Evolutionary conservation across 805 yeast genomes (phyloP).

Genomic region (Metschnikowia kofuensis): DNA sequence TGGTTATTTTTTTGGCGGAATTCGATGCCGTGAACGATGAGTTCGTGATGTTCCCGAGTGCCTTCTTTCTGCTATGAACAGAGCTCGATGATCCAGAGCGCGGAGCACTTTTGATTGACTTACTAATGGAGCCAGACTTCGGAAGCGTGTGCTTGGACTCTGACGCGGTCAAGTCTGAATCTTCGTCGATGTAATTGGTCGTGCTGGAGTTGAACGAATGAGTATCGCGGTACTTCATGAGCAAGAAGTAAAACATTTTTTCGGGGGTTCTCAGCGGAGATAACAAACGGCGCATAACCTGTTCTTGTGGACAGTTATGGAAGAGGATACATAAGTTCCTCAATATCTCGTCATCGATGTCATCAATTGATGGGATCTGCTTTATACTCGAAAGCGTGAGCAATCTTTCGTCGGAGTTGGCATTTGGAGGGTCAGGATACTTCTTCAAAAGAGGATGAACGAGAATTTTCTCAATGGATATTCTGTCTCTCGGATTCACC

Average conservation of each 20-base stretch:
- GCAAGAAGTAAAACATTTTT: conserved; percentile 74
- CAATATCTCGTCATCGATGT: conserved; percentile 70
- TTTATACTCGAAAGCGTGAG: conserved; percentile 22
- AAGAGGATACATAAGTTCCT: conserved; percentile 75
- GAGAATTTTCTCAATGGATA: conserved; percentile 71
- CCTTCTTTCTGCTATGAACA: conserved; percentile 22
- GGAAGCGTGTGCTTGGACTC: conserved; percentile 32
- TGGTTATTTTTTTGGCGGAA: conserved; percentile 33
- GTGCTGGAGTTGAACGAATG: conserved; percentile 36
- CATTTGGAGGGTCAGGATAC: conserved; percentile 45
- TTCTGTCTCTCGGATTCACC: conserved; percentile 78
- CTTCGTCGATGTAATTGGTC: conserved; percentile 25
- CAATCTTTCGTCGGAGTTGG: conserved; percentile 3
- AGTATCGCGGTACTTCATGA: conserved; percentile 70
- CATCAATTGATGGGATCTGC: conserved; percentile 23
- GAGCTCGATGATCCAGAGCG: conserved; percentile 22
- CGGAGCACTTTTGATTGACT: conserved; percentile 26
- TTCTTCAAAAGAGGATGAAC: conserved; percentile 79
- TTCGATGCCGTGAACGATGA: conserved; percentile 37
- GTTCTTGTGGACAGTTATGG: conserved; percentile 66
- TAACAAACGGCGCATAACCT: conserved; percentile 51
- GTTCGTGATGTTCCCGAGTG: conserved; percentile 34
- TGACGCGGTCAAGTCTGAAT: conserved; percentile 22
- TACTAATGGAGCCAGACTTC: conserved; percentile 32
- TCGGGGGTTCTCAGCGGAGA: conserved; percentile 65